phyloP scores from a whole-genome alignment of 371 early-diverging fungal species.

The Apophysomyces sp. region DNA sequence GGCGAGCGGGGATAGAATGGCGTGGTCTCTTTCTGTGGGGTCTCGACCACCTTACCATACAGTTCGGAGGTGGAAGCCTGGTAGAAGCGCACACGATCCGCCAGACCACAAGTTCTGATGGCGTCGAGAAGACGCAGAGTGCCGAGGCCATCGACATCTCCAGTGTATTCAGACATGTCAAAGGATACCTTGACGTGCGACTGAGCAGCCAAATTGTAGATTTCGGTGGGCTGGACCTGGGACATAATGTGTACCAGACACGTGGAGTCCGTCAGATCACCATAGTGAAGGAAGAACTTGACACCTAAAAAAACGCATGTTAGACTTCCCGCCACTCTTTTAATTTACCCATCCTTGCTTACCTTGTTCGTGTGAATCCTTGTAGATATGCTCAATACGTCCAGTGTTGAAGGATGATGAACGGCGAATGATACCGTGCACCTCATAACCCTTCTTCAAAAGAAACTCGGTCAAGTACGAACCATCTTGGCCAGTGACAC shows the following conservation, averaged over 20 bases:
- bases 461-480: constrained; percentile 75
- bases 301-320: constrained; percentile 41
- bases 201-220: constrained; percentile 80
- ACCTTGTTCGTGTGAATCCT: constrained; percentile 61
- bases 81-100: constrained; percentile 75
- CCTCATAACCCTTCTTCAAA: constrained; percentile 71
- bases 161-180: constrained; percentile 89
- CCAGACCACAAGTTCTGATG: constrained; percentile 76
- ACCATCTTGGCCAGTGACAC: constrained; percentile 84
- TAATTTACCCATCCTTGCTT: constrained; percentile 14
- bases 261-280: constrained; percentile 85
- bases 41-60: constrained; percentile 81
- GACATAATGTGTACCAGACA: constrained; percentile 78
- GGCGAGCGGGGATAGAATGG: constrained; percentile 89
- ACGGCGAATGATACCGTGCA: constrained; percentile 80
- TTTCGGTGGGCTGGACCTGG: constrained; percentile 76
- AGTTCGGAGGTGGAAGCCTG: constrained; percentile 85
- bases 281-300: constrained; percentile 81
- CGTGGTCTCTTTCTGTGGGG: constrained; percentile 83
- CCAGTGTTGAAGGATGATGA: constrained; percentile 81
- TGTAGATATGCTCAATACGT: constrained; percentile 75
- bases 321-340: not conserved
- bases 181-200: constrained; percentile 89
- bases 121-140: constrained; percentile 83
- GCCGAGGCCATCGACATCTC: constrained; percentile 84